phyloP scores from a whole-genome alignment of 192 early-diverging fungal species.

The Cetraspora pellucida region DNA sequence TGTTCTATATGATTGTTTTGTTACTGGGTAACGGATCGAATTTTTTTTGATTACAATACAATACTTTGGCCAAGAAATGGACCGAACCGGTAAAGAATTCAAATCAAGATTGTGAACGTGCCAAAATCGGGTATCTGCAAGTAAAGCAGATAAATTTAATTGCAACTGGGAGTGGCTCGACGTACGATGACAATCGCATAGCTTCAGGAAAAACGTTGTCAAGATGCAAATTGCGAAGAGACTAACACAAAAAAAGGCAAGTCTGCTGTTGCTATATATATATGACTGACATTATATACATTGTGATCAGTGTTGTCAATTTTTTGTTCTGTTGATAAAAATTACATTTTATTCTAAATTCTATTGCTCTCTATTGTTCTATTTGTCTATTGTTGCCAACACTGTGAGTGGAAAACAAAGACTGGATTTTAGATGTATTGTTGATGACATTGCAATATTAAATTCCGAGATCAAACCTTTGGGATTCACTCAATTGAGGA shows the following conservation, averaged over 20 bases:
- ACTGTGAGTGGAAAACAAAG: conserved; percentile 22
- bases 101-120: conserved; percentile 1
- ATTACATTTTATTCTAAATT: too few relatives aligned
- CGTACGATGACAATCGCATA: conserved; percentile 1
- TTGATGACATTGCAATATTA: conserved; percentile 30
- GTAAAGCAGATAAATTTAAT: background rate
- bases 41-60: background rate
- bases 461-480: conserved; percentile 31
- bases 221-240: conserved; percentile 4
- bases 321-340: too few relatives aligned
- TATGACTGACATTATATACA: too few relatives aligned
- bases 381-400: too few relatives aligned
- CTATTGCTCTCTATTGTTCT: too few relatives aligned
- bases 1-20: conserved; percentile 17
- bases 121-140: background rate
- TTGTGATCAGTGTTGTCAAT: too few relatives aligned
- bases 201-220: conserved; percentile 22
- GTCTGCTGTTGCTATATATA: too few relatives aligned
- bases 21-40: background rate
- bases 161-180: conserved; percentile 9
- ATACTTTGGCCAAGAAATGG: conserved; percentile 6
- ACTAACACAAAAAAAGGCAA: conserved; percentile 6
- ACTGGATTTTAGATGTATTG: conserved; percentile 24
- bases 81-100: conserved; percentile 12
- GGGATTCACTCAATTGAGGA: conserved; percentile 7